phyloP scores from a whole-genome alignment of 75 land plant genomes.

The Sequoia sempervirens region DNA sequence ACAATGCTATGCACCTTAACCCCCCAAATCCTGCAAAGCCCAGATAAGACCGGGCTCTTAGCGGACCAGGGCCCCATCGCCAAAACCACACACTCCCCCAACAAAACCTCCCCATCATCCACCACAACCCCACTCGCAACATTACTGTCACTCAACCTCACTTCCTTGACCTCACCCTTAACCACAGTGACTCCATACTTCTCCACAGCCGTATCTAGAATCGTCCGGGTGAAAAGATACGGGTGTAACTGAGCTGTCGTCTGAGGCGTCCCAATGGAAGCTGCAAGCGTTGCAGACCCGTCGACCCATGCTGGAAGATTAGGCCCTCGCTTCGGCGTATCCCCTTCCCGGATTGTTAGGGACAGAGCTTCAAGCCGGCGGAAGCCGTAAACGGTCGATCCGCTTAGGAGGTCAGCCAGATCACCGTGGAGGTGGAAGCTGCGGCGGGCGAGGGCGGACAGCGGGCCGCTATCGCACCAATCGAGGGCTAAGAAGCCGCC shows the following conservation, averaged over 20 bases:
- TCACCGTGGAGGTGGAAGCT: slow-evolving; percentile 73
- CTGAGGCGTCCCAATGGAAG: slow-evolving; percentile 51
- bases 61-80: slow-evolving; percentile 90
- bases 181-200: slow-evolving; percentile 53
- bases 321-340: neutral
- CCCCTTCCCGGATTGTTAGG: slow-evolving; percentile 24
- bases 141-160: slow-evolving; percentile 29
- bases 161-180: slow-evolving; percentile 54
- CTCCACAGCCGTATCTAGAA: slow-evolving; percentile 53
- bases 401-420: slow-evolving; percentile 66
- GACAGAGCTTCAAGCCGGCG: slow-evolving; percentile 47
- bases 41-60: slow-evolving; percentile 32
- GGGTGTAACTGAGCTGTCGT: slow-evolving; percentile 96
- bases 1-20: slow-evolving; percentile 90
- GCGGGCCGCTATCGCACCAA: slow-evolving; percentile 80
- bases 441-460: slow-evolving; percentile 55
- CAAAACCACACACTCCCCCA: slow-evolving; percentile 67
- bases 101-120: slow-evolving; percentile 26
- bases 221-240: slow-evolving; percentile 53
- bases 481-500: slow-evolving; percentile 91
- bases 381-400: slow-evolving; percentile 62
- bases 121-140: slow-evolving; percentile 46
- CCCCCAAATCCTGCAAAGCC: slow-evolving; percentile 58
- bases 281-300: slow-evolving; percentile 19
- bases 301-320: slow-evolving; percentile 46